A percentile compares a stretch with the other conserved stretches of the same genome.
Evolutionary conservation across 2,329 filamentous ascomycete species (phyloP).

Genomic region (Colletotrichum sp.): DNA sequence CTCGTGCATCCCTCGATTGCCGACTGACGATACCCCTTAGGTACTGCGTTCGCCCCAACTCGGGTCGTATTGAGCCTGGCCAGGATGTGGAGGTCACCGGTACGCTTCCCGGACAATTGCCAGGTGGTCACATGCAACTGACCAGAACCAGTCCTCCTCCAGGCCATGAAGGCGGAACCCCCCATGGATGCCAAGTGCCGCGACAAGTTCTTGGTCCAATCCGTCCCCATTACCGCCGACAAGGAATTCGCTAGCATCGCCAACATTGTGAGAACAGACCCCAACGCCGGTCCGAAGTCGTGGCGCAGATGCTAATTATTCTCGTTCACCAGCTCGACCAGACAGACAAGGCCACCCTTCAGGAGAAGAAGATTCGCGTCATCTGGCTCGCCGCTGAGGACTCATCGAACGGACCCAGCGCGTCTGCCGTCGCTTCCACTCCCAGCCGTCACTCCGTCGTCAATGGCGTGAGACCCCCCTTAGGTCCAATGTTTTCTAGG

Average conservation of each 20-base stretch:
- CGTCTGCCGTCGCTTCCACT: slow-evolving; percentile 33
- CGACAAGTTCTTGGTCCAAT: slow-evolving; percentile 98
- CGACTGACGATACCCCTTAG: slow-evolving; percentile 50
- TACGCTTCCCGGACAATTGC: slow-evolving; percentile 45
- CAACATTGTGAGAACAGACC: slow-evolving; percentile 28
- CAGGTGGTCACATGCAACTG: slow-evolving; percentile 25
- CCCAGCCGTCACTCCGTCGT: slow-evolving; percentile 43
- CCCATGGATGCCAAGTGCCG: slow-evolving; percentile 86
- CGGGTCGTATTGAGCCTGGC: slow-evolving; percentile 90
- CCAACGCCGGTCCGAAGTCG: neutral
- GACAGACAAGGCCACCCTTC: slow-evolving; percentile 78
- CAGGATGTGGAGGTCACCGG: slow-evolving; percentile 91
- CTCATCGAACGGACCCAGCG: slow-evolving; percentile 22
- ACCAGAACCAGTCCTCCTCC: slow-evolving; percentile 75
- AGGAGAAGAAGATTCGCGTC: slow-evolving; percentile 96
- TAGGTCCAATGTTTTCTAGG: neutral
- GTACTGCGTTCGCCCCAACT: slow-evolving; percentile 98
- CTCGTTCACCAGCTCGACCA: slow-evolving; percentile 69
- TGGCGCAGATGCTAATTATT: slow-evolving; percentile 11
- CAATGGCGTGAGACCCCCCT: slow-evolving; percentile 32
- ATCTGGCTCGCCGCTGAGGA: slow-evolving; percentile 75
- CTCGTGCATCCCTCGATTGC: slow-evolving; percentile 19
- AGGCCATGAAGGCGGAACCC: slow-evolving; percentile 97
- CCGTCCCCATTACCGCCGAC: slow-evolving; percentile 80
- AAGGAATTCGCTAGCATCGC: slow-evolving; percentile 83